A percentile compares a stretch with the other conserved stretches of the same genome.
These are phyloP conservation scores for Effrenium voratum DNA, from an alignment of 73 alveolate genomes.

Conservation along the genomic window DNA sequence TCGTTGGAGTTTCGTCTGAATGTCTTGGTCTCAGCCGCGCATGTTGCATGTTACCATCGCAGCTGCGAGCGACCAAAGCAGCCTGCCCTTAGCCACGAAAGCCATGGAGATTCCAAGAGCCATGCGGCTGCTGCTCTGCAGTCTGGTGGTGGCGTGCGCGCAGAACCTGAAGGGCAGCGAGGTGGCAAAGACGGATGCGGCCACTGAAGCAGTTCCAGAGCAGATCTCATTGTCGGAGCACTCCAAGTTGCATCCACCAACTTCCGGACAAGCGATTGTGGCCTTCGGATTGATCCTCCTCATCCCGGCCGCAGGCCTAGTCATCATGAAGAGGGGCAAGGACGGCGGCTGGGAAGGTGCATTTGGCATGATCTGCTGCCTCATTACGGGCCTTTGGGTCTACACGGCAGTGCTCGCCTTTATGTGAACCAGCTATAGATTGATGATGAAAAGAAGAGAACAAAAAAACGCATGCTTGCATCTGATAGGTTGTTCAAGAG, in stretches of 20 bases:
- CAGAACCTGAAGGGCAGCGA: constrained; percentile 56
- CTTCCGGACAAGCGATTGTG: constrained; percentile 10
- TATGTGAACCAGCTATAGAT: background rate
- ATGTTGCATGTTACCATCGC: too few species aligned
- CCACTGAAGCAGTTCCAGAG: background rate
- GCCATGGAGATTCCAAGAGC: background rate
- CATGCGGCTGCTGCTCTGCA: constrained; percentile 33
- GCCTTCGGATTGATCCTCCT: background rate
- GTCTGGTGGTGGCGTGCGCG: background rate
- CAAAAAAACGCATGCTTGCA: too few species aligned
- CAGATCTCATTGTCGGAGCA: background rate
- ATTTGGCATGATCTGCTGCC: constrained; percentile 53
- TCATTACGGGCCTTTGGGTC: constrained; percentile 62
- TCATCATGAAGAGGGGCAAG: constrained; percentile 69
- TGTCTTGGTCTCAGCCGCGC: too few species aligned
- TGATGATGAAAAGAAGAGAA: too few species aligned
- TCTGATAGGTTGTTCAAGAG: too few species aligned
- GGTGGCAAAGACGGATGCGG: background rate
- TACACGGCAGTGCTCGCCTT: constrained; percentile 50
- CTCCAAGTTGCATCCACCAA: constrained; percentile 13
- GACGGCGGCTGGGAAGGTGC: constrained; percentile 73
- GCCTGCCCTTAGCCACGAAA: too few species aligned
- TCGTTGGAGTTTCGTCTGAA: too few species aligned
- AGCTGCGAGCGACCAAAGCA: too few species aligned
- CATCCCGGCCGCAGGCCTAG: constrained; percentile 13